phyloP scores from a whole-genome alignment of 768 basidiomycete species.

The Trametes cinnabarina region DNA sequence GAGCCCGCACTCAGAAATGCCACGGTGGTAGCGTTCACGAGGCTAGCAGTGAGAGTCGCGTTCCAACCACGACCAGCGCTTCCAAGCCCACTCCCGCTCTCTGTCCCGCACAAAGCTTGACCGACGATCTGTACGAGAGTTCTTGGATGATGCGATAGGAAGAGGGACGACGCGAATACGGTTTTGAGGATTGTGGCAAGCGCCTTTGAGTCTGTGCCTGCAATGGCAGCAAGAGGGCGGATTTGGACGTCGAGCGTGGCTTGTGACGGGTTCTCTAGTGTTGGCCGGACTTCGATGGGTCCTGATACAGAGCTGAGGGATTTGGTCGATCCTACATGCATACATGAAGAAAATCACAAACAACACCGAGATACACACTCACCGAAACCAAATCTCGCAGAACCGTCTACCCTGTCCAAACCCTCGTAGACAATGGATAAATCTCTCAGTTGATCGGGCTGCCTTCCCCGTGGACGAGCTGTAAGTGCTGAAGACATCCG shows the following conservation, averaged over 20 bases:
- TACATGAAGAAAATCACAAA: slow-evolving; percentile 24
- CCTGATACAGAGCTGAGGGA: slow-evolving; percentile 74
- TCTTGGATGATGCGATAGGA: slow-evolving; percentile 67
- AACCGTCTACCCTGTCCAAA: slow-evolving; percentile 73
- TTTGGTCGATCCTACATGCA: slow-evolving; percentile 35
- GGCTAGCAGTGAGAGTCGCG: slow-evolving; percentile 53
- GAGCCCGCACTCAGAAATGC: slow-evolving; percentile 70
- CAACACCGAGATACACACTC: slow-evolving; percentile 29
- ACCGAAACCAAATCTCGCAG: slow-evolving; percentile 71
- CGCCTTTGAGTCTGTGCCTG: slow-evolving; percentile 68
- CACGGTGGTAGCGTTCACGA: slow-evolving; percentile 69
- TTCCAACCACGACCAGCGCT: slow-evolving; percentile 30
- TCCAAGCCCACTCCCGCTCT: slow-evolving; percentile 24
- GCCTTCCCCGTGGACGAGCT: slow-evolving; percentile 37
- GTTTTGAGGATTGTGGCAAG: slow-evolving; percentile 52
- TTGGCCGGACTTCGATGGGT: slow-evolving; percentile 72
- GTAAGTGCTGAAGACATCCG: background rate
- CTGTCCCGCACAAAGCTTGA: slow-evolving; percentile 48
- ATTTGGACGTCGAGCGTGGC: slow-evolving; percentile 74
- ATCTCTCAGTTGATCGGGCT: slow-evolving; percentile 33
- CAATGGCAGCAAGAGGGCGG: slow-evolving; percentile 65
- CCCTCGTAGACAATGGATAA: slow-evolving; percentile 52
- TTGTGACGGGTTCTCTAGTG: slow-evolving; percentile 66
- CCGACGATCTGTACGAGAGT: slow-evolving; percentile 77
- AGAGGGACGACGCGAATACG: slow-evolving; percentile 56